These are phyloP conservation scores for Globisporangium recalcitrans DNA, from an alignment of 352 stramenopile genomes.

Conservation along the genomic window DNA sequence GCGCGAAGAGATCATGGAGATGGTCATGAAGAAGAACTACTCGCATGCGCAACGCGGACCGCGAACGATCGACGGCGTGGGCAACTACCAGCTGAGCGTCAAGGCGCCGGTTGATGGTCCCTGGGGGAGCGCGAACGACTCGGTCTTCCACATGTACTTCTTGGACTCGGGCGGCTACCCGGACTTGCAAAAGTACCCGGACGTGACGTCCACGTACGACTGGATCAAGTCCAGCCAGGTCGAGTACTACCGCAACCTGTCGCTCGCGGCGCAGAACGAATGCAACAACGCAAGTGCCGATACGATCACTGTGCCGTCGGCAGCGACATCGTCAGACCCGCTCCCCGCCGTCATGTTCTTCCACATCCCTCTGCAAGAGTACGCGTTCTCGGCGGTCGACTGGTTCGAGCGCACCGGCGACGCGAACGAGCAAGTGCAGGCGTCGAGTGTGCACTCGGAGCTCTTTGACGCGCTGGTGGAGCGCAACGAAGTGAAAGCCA, in stretches of 20 bases:
- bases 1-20: slow-evolving; percentile 34
- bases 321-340: background rate
- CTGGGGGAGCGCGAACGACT: slow-evolving; percentile 26
- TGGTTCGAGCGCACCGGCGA: slow-evolving; percentile 14
- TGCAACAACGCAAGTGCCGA: background rate
- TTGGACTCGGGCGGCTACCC: slow-evolving; percentile 46
- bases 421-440: slow-evolving; percentile 26
- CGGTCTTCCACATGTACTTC: slow-evolving; percentile 70
- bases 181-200: slow-evolving; percentile 24
- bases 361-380: slow-evolving; percentile 58
- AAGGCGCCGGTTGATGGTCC: slow-evolving; percentile 31
- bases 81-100: slow-evolving; percentile 60
- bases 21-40: slow-evolving; percentile 30
- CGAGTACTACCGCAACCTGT: slow-evolving; percentile 35
- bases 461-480: slow-evolving; percentile 41
- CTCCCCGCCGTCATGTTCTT: slow-evolving; percentile 55
- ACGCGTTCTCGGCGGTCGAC: slow-evolving; percentile 20
- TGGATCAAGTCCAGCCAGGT: slow-evolving; percentile 49
- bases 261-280: slow-evolving; percentile 9
- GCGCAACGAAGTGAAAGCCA: slow-evolving; percentile 49
- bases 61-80: slow-evolving; percentile 42
- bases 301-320: too few species aligned
- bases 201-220: slow-evolving; percentile 30
- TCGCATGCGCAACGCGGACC: slow-evolving; percentile 50
- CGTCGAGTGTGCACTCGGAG: slow-evolving; percentile 25